Evolutionary conservation across 495 filamentous ascomycete species (phyloP), one percentile per base, ranked within the genome.

Genomic region (Podospora fimiseda): DNA sequence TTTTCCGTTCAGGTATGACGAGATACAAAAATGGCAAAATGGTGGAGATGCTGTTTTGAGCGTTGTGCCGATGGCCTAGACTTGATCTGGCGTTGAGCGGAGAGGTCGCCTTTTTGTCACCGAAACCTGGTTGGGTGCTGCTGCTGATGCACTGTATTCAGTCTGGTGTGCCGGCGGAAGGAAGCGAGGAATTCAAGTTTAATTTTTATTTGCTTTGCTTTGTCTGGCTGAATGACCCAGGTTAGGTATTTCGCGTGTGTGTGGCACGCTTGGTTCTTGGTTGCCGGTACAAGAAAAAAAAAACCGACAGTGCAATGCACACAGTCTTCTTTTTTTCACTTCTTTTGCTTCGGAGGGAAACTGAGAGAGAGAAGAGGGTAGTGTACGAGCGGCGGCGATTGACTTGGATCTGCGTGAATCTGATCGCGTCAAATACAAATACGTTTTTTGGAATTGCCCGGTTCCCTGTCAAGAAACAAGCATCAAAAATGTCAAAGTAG

Each of bases 11-110:
- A 66, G 66, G 74, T 76, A 75, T 73, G 70, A 76, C 74, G 69
- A 75, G 65, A 52, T 56, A 56, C 62, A 51, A 66, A 66, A 64
- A 65, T 60, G 65, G 69, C 65, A 74, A 73, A 69, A 68, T 73
- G 69, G 74, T 76, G 74, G 73, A 75, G 73, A 75, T 76, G 66
- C 74, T 78, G 62, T 65, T 76, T 76, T 75, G 73, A 74, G 74
- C 74, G 70, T 75, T 68, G 73, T 78, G 74, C 74, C 74, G 74
- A 78, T 69, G 73, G 71, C 70, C 74, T 78, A 78, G 75, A 74
- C 74, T 76, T 71, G 71, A 76, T 78, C 73, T 75, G 74, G 74
- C 66, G 70, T 66, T 67, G 72, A 72, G 72, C 71, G 73, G 72
- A 76, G 71, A 73, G 66, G 70, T 69, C 63, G 65, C 66, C 67